phyloP scores from a whole-genome alignment of 768 basidiomycete genomes.

The Panus rudis region DNA sequence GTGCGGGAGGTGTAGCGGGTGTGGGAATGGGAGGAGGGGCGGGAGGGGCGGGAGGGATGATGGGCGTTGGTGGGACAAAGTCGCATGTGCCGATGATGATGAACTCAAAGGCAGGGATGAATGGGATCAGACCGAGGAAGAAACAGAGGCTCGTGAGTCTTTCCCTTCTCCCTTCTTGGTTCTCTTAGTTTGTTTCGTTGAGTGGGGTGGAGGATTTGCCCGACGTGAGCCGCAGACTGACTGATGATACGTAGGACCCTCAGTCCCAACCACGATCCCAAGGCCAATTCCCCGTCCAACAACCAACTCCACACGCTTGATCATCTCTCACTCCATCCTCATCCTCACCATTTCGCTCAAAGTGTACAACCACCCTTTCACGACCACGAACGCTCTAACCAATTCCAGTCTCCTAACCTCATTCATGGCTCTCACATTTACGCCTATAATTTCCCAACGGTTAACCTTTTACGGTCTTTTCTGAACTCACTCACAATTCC shows the following conservation, averaged over 20 bases:
- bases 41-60: conserved; percentile 13
- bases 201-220: background rate
- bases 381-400: background rate
- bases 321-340: background rate
- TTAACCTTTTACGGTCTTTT: too few relatives aligned
- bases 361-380: background rate
- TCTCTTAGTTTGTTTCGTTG: background rate
- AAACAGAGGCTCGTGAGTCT: conserved; percentile 65
- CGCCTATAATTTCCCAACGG: too few relatives aligned
- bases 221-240: conserved; percentile 3
- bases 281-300: conserved; percentile 46
- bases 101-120: conserved; percentile 50
- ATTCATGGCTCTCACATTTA: too few relatives aligned
- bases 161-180: background rate
- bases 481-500: too few relatives aligned
- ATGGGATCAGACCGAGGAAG: conserved; percentile 57
- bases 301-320: conserved; percentile 54
- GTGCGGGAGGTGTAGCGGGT: background rate
- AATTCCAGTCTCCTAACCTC: background rate
- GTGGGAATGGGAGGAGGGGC: too few relatives aligned
- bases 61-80: conserved; percentile 17
- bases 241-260: conserved; percentile 43
- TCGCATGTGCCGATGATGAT: conserved; percentile 19
- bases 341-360: background rate
- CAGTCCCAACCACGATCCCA: conserved; percentile 55